Conservation (phyloP, 331 rosid species). For the Acacia pycnantha region DNA sequence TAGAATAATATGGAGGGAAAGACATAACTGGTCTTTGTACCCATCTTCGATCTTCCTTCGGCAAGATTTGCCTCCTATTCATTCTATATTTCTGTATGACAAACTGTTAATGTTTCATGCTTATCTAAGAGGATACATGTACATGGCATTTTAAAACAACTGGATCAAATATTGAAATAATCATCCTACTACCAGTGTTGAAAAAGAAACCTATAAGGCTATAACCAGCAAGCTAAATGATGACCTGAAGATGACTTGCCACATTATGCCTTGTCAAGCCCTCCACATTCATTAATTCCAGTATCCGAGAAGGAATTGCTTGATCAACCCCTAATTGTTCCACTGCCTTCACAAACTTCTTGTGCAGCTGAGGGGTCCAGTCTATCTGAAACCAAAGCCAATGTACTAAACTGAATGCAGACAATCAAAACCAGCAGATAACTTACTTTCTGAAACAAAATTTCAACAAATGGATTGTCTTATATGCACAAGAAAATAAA, state of each 20-base stretch:
- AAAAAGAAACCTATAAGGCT: conserved; percentile 8
- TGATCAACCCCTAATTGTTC: conserved; percentile 91
- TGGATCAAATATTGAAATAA: conserved; percentile 1
- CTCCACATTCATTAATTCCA: conserved; percentile 88
- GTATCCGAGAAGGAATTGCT: conserved; percentile 97
- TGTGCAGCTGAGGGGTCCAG: conserved; percentile 92
- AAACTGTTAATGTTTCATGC: conserved; percentile 1
- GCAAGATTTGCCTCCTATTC: conserved; percentile 85
- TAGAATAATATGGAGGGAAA: conserved; percentile 69
- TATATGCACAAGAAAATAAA: not conserved
- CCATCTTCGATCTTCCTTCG: conserved; percentile 78
- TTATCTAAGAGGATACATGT: not conserved
- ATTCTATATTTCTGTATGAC: conserved; percentile 78
- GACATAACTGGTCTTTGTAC: conserved; percentile 72
- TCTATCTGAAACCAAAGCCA: conserved; percentile 70
- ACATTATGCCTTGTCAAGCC: conserved; percentile 97
- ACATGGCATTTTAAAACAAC: not conserved
- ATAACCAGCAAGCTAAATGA: conserved; percentile 18
- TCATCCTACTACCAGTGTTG: not conserved
- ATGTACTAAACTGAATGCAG: conserved; percentile 10
- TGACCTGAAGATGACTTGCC: conserved; percentile 98
- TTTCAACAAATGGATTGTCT: not conserved
- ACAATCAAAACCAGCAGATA: conserved; percentile 12
- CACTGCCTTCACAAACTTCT: conserved; percentile 89
- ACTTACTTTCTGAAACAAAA: not conserved